A percentile compares a stretch with the other conserved stretches of the same genome.
These are phyloP conservation scores for Euphrasia confusa DNA, from an alignment of 257 asterid genomes.

Conservation along the genomic window DNA sequence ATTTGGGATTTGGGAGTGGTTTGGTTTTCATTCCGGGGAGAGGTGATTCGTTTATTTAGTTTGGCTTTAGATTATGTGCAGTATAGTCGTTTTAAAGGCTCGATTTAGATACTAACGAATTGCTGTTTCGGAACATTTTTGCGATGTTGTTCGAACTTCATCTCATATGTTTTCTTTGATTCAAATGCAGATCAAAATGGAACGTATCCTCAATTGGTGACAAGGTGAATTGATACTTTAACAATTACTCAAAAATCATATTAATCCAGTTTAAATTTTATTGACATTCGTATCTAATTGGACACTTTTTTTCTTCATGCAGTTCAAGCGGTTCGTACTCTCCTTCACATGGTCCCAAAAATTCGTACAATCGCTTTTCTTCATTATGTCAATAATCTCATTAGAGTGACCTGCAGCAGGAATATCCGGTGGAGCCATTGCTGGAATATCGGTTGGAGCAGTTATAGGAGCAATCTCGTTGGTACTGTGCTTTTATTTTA, in stretches of 20 bases:
- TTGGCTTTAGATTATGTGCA: not conserved
- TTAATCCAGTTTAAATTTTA: constrained; percentile 3
- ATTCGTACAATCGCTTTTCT: constrained; percentile 1
- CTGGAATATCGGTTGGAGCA: constrained; percentile 67
- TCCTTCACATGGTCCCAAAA: constrained; percentile 21
- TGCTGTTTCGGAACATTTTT: too few relatives aligned
- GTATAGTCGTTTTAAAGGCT: not conserved
- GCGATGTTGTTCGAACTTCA: too few relatives aligned
- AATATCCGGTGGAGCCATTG: constrained; percentile 63
- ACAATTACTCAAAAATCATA: not conserved
- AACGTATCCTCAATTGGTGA: constrained; percentile 59
- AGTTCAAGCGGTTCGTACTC: constrained; percentile 71
- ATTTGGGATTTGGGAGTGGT: constrained; percentile 52
- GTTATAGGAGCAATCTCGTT: constrained; percentile 35
- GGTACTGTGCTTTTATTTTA: constrained; percentile 41
- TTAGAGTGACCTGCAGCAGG: constrained; percentile 41
- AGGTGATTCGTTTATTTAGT: constrained; percentile 32
- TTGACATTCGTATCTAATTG: constrained; percentile 26
- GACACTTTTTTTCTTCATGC: constrained; percentile 34
- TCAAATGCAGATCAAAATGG: constrained; percentile 74
- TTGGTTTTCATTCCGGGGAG: constrained; percentile 58
- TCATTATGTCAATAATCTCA: constrained; percentile 21
- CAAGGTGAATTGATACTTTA: constrained; percentile 43
- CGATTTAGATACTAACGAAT: too few relatives aligned
- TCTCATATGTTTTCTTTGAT: constrained; percentile 23